Evolutionary conservation across 2,329 filamentous ascomycete genomes (phyloP), one percentile per base, ranked within the genome.

Genomic region (Colletotrichum tamarilloi): DNA sequence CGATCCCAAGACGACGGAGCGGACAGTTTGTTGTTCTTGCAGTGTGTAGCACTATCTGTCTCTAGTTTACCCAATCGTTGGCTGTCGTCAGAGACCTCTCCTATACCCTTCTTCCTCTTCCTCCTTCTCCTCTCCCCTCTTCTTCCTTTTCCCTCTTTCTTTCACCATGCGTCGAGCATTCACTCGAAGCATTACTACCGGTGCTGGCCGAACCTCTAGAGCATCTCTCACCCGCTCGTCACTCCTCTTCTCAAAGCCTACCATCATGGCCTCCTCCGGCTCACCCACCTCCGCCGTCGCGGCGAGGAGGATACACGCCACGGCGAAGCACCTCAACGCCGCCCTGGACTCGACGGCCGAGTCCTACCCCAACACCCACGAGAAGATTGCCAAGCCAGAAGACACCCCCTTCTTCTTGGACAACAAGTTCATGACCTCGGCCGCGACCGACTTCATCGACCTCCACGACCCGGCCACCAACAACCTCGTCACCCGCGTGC

Each of bases 391-490:
- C 77, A 83, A 89, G 72, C 91, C 93, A 49, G 84, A 88, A 77
- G 90, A 95, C 81, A 96, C 94, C 16, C 92, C 91, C 32, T 95
- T 93, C 86, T 97, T 97, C 82, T 81, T 97, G 77, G 90, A 97
- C 87, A 97, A 97, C 85, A 85, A 93, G 81, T 95, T 96, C 80
- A 85, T 92, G 67, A 84, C 88, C 62, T 95, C 93, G 22, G 84
- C 88, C 78, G 87, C 94, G 32, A 88, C 90, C 73, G 86, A 92
- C 84, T 95, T 92, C 87, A 95, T 96, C 81, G 93, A 95, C 79
- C 86, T 97, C 76, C 87, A 94, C 83, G 94, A 97, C 83, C 94
- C 94, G 24, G 94, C 94, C 62, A 96, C 94, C 78, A 96, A 95
- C 86, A 93, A 95, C 84, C 89, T 96, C 76, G 92, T 97, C 75